Percentiles rank a stretch among this genome's conserved stretches.
Conservation (phyloP, 768 basidiomycete species). For the Phanerochaete carnosa region DNA sequence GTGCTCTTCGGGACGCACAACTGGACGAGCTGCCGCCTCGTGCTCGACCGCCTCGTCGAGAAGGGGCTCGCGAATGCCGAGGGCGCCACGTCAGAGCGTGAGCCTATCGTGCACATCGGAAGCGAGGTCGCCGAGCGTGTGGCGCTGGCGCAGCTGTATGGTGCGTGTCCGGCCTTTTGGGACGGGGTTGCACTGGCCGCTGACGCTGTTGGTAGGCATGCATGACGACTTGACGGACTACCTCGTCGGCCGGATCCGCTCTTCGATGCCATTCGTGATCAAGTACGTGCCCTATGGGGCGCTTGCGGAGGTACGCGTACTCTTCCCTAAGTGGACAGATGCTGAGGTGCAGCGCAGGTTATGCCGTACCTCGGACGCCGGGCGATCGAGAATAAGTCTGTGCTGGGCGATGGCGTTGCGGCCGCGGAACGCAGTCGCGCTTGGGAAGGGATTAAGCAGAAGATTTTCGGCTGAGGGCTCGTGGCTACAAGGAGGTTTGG, state of each 20-base stretch:
- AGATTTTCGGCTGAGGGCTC: conserved; percentile 25
- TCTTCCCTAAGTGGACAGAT: not conserved
- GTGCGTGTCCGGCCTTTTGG: conserved; percentile 35
- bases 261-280: conserved; percentile 65
- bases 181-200: not conserved
- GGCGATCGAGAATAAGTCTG: conserved; percentile 90
- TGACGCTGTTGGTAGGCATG: conserved; percentile 59
- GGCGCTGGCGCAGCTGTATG: conserved; percentile 79
- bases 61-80: conserved; percentile 49
- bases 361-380: conserved; percentile 89
- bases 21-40: conserved; percentile 56
- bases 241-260: conserved; percentile 52
- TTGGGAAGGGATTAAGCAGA: conserved; percentile 48
- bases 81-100: conserved; percentile 20
- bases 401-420: conserved; percentile 74
- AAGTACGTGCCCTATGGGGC: conserved; percentile 85
- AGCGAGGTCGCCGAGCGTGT: conserved; percentile 62
- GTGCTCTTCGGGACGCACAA: conserved; percentile 91
- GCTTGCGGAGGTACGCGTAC: conserved; percentile 49
- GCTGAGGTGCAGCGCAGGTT: conserved; percentile 40
- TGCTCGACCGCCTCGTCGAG: conserved; percentile 57
- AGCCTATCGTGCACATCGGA: conserved; percentile 36
- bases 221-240: conserved; percentile 75
- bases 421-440: conserved; percentile 56
- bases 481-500: not conserved